Evolutionary conservation across 495 filamentous ascomycete genomes (phyloP), one percentile per base, ranked within the genome.

Genomic region (Aspergillus funiculosus): DNA sequence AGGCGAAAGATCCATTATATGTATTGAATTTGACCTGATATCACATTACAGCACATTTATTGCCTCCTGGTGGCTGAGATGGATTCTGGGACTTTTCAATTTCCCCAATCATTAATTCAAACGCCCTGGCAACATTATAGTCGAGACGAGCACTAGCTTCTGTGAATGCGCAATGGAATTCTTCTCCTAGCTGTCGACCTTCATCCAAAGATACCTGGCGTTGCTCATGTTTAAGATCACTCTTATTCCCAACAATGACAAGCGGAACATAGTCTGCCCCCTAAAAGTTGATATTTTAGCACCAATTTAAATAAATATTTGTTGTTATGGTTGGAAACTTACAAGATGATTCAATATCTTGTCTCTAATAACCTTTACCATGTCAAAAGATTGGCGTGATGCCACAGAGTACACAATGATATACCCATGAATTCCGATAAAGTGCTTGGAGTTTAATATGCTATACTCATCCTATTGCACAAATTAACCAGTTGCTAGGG

Each of bases 341-440:
- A 95, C 92, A 28, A 97, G 73, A 58, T 96, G 94, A 60, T 94
- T 95, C 43, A 98, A 71, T 46, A 98, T 96, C 78, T 97, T 98
- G 59, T 97, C 92, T 25, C 91, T 73, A 38, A 98, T 95, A 32
- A 94, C 85, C 47, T 84, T 80, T 37, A 95, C 83, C 88, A 96
- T 97, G 61, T 97, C 92, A 60, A 96, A 97, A 19, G 89, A 94
- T 52, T 92, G 86, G 50, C 85, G 86, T 27, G 86, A 94, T 21
- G 86, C 84, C 36, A 98, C 86, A 13, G 88, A 95, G 68, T 98
- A 98, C 29, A 95, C 92, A 39, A 98, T 83, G 79, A 98, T 90
- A 71, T 98, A 98, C 28, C 92, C 92, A 77, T 98, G 92, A 54
- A 97, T 96, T 49, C 92, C 92, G 69, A 98, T 98, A 63, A 97